Evolutionary conservation across 2,329 filamentous ascomycete species (phyloP), one percentile per base, ranked within the genome.

Genomic region (Cladosporium colombiae): DNA sequence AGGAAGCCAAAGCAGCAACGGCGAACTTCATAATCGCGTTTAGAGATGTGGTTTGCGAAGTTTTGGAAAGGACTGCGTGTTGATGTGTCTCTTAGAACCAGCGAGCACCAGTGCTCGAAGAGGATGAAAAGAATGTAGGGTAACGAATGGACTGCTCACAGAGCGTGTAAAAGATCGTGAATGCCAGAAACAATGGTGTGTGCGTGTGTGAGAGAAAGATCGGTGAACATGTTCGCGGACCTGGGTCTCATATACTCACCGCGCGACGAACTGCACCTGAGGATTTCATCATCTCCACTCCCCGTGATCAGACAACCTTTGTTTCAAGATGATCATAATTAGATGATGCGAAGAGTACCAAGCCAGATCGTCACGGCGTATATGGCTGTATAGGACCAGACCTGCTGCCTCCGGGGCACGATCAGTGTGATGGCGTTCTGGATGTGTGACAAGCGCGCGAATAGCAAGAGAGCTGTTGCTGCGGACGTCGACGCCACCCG

Each of bases 1-100:
- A 73, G 72, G 78, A 77, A 70, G 81, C 79, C 64, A 62, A 40
- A 53, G 82, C 68, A 69, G 80, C 78, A 69, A 82, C 70, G 66
- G 79, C 75, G 68, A 69, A 70, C 71, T 74, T 75, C 74, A 76
- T 75, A 46, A 53, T 75, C 69, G 65, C 52, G 56, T 67, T 60
- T 61, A 59, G 58, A 25, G 50, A 58, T 29, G 46, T 59, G 62
- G 37, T 52, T 66, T 62, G 68, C 37, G 35, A 55, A 65, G 53
- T 31, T 52, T 52, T 61, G 67, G 35, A 52, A 52, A 57, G 62
- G 37, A 46, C 13, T 65, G 58, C 23, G 57, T 57, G 16, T 55
- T 33, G 52, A 31, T 27, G 6, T 66, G 64, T 50, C 50, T 57
- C 60, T 55, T 37, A 60, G 57, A 66, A 68, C 59, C 65, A 57